Evolutionary conservation across 495 filamentous ascomycete species (phyloP), one percentile per base, ranked within the genome.

Genomic region (Aspergillus haitiensis): DNA sequence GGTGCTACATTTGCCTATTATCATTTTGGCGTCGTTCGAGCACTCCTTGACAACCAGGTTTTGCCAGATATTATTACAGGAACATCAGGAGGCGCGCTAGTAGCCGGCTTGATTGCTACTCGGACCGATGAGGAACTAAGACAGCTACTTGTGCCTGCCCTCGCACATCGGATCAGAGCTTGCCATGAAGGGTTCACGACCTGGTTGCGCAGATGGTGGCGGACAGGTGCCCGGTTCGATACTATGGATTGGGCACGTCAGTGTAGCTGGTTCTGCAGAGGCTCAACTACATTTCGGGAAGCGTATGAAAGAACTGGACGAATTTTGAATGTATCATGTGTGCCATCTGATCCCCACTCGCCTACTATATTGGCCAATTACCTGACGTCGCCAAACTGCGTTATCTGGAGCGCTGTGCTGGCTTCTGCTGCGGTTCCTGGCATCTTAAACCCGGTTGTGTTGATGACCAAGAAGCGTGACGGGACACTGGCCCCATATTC

Each of bases 1-100:
- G 94, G 94, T n/a, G 94, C 93, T 7, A 88, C 88, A 3, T 97
- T 98, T 76, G 92, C 94, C 21, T 98, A 96, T 67, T 97, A 97
- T 67, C 94, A 98, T 67, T 94, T 98, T 56, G 94, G 94, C 2
- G 89, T 98, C 6, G 85, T 93, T 40, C 93, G 91, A 68, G 93
- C 93, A 21, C 81, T 98, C 21, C 81, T 98, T 0, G 94, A 97
- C 68, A 91, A 92, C 50, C 82, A 87, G 55, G 80, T 95, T 2
- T 73, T 98, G 7, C 95, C 95, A 0, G 88, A 93, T 59, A 92
- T 98, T 66, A 95, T 98, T 55, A 97, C 94, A 2, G 94, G 94
- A 10, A 98, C 94, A 4, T 94, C 90, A 44, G 94, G 94, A 12
- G 94, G 94, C 32, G 95, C 95, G 7, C 80, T 98, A 2, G 90